Base-by-base conservation (phyloP, 73 alveolate genomes). In the Chromera velia region DNA sequence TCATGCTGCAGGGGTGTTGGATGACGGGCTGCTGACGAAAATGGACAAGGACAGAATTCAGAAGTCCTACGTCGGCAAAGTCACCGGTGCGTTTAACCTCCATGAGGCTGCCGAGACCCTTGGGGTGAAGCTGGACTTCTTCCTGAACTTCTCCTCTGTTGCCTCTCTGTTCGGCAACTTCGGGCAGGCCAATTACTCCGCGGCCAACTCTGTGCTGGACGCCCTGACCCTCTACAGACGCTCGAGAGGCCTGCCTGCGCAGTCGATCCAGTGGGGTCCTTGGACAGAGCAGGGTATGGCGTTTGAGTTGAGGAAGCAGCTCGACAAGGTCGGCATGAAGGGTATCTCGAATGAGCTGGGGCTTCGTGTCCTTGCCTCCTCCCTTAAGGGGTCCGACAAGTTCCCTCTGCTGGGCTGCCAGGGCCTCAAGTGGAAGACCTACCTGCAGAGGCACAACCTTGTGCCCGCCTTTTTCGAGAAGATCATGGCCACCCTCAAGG, bases 111-210 rank as follows among this genome's bases (percentile, higher is more conserved):
- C 70, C 27, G 24, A n/a, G 55, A 40, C 55, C 13, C 55, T 40
- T 4, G 55, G 55, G 22, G n/a, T n/a, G n/a, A n/a, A n/a, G n/a
- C n/a, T n/a, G n/a, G n/a, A n/a, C n/a, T 4, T 7, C 22, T 40
- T 40, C 55, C 22, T 40, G 22, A 40, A 7, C 22, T 40, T 40
- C 13, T 40, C 55, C 22, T 40, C 55, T 13, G 13, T 40, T 13
- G 55, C 55, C 4, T 40, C 55, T 4, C 55, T 40, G 55, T 40
- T 4, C 22, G 55, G 55, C 55, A 40, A 40, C 55, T 40, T 40
- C 48, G 84, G 84, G 28, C 86, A 79, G 74, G 80, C 73, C 55
- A 79, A 79, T 70, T 79, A 79, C 48, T 76, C 86, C 0, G 86
- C 86, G 19, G 86, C 86, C 74, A 79, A 79, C 74, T 46, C 80